Evolutionary conservation across 257 asterid genomes (phyloP).

Genomic region (Solanum clarkiae): DNA sequence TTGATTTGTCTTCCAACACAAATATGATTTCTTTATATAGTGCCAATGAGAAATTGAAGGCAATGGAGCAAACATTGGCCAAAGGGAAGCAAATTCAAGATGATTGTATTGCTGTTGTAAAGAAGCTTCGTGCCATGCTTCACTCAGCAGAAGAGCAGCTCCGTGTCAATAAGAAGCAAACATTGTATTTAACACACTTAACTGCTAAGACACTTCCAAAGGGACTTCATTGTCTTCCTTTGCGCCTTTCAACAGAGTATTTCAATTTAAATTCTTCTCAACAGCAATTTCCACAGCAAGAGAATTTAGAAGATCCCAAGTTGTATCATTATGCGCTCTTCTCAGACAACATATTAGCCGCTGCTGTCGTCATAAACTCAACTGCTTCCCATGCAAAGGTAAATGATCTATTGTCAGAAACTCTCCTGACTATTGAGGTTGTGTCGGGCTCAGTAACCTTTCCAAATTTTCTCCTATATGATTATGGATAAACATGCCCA

Average conservation of each 20-base stretch:
- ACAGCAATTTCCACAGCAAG: slow-evolving; percentile 46
- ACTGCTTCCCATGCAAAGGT: slow-evolving; percentile 75
- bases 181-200: slow-evolving; percentile 47
- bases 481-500: background rate
- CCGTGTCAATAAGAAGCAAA: slow-evolving; percentile 47
- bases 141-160: slow-evolving; percentile 58
- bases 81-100: slow-evolving; percentile 80
- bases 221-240: slow-evolving; percentile 65
- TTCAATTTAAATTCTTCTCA: slow-evolving; percentile 46
- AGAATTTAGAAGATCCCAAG: slow-evolving; percentile 48
- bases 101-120: slow-evolving; percentile 42
- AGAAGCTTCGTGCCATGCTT: slow-evolving; percentile 63
- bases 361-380: slow-evolving; percentile 88
- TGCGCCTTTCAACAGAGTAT: slow-evolving; percentile 55
- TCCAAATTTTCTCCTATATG: background rate
- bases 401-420: background rate
- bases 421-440: background rate
- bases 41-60: slow-evolving; percentile 57
- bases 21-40: slow-evolving; percentile 15
- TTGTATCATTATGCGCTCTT: slow-evolving; percentile 83
- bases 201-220: slow-evolving; percentile 60
- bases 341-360: slow-evolving; percentile 81
- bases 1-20: background rate
- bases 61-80: slow-evolving; percentile 70
- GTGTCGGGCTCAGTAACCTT: background rate